A percentile compares a stretch with the other conserved stretches of the same genome.
These are phyloP conservation scores for Plasmodium berghei DNA, from an alignment of 169 alveolate genomes.

Conservation along the genomic window DNA sequence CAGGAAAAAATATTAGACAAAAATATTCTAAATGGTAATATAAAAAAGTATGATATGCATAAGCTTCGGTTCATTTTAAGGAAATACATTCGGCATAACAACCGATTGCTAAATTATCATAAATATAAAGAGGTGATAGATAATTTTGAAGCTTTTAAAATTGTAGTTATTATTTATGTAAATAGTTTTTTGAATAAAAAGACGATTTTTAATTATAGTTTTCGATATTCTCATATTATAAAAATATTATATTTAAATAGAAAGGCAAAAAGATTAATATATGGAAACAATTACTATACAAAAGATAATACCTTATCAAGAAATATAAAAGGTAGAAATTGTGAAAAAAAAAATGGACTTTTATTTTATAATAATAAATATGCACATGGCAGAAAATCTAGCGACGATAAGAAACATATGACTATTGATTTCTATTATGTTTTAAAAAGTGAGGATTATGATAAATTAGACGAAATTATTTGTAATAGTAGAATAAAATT, in stretches of 20 bases:
- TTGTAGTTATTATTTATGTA: constrained; percentile 39
- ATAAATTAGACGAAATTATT: constrained; percentile 61
- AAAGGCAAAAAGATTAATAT: constrained; percentile 64
- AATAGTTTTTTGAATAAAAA: constrained; percentile 59
- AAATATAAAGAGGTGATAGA: constrained; percentile 60
- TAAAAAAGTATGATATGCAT: constrained; percentile 64
- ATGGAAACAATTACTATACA: constrained; percentile 48
- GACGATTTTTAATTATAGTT: constrained; percentile 27
- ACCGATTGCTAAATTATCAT: constrained; percentile 50
- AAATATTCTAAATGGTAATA: constrained; percentile 22
- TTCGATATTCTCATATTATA: constrained; percentile 58
- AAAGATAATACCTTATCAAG: constrained; percentile 23
- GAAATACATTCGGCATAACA: constrained; percentile 66
- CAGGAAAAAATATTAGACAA: constrained; percentile 23
- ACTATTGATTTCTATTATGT: constrained; percentile 32
- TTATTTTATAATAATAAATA: constrained; percentile 19
- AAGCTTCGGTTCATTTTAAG: constrained; percentile 62
- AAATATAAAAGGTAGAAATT: constrained; percentile 42
- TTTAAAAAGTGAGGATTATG: constrained; percentile 46
- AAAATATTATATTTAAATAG: constrained; percentile 45
- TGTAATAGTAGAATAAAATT: constrained; percentile 24
- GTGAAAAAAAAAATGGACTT: constrained; percentile 24
- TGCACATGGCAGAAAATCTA: background rate
- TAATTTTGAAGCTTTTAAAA: constrained; percentile 66
- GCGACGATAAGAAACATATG: constrained; percentile 29